Conservation (phyloP, 768 basidiomycete genomes). For the Hypholoma sublateritium region DNA sequence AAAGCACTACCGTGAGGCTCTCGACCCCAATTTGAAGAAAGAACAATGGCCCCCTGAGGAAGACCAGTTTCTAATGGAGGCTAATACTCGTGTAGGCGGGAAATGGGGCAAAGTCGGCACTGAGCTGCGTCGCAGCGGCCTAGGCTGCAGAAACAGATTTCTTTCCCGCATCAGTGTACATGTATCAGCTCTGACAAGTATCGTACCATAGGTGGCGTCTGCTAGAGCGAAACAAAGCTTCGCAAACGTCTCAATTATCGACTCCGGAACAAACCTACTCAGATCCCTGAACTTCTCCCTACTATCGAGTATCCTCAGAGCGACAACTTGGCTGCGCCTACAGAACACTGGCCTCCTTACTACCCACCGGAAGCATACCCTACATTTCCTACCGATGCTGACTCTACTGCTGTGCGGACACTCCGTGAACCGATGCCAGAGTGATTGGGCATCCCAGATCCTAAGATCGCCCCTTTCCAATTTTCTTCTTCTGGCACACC, state of each 20-base stretch:
- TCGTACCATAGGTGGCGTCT: conserved; percentile 73
- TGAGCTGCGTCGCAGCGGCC: conserved; percentile 70
- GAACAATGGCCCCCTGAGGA: conserved; percentile 77
- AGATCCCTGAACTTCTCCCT: conserved; percentile 14
- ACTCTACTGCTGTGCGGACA: conserved; percentile 10
- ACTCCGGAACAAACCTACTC: conserved; percentile 12
- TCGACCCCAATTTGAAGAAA: conserved; percentile 77
- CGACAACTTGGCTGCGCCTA: neutral
- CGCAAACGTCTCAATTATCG: too few relatives aligned
- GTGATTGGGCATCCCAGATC: conserved; percentile 22
- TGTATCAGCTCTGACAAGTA: too few relatives aligned
- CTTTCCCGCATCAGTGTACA: conserved; percentile 7
- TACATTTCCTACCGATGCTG: conserved; percentile 27
- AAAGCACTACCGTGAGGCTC: conserved; percentile 83
- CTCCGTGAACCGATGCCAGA: conserved; percentile 35
- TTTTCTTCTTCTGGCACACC: conserved; percentile 64
- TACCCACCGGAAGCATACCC: conserved; percentile 44
- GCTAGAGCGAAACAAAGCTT: conserved; percentile 53
- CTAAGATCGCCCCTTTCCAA: conserved; percentile 51
- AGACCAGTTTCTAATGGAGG: conserved; percentile 58
- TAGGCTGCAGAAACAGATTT: conserved; percentile 84
- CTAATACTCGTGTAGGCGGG: conserved; percentile 53
- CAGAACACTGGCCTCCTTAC: conserved; percentile 34
- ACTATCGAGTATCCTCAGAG: conserved; percentile 3
- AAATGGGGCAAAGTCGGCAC: conserved; percentile 78